Base-by-base conservation (phyloP, 306 rosid genomes). In the Arachis hypogaea region DNA sequence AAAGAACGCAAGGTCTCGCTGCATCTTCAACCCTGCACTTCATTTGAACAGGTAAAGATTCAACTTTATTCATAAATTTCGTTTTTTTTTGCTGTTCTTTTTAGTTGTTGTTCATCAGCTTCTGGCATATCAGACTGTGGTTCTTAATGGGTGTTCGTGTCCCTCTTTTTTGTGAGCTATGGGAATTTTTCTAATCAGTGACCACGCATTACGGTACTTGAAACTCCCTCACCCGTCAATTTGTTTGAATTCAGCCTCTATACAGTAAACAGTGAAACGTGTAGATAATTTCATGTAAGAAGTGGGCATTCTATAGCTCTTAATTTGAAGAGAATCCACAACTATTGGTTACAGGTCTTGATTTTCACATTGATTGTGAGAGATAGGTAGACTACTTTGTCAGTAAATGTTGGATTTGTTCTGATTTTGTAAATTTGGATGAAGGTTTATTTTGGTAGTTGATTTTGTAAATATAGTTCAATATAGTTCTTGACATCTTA, bases 31-130 rank as follows among this genome's bases (percentile, higher is more conserved):
- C 7, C 64, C 70, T 67, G 73, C 78, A 40, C 58, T 44, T 57
- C 5, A 52, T 73, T 18, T 76, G 45, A 59, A 72, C 72, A 11
- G 85, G 86, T 82, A 71, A 86, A 71, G 51, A 28, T 42, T 59
- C 81, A 63, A 63, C 66, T 77, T 29, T 11, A n/a, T 9, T 18
- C 16, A 49, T 75, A 0, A 18, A 47, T n/a, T 4, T 7, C 30
- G 12, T 9, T 9, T 0, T 5, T 7, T 6, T 49, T 0, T 44
- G 44, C 0, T 70, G 51, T 55, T 66, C 18, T 29, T 60, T 40
- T 11, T 68, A 29, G 38, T 68, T 7, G 8, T 8, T 51, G 9
- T 42, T 69, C 38, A 33, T 33, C 38, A 33, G 38, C 38, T 33
- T 63, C 14, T 69, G 22, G 42, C 63, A 57, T 47, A 29, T 59